phyloP scores from a whole-genome alignment of 2,329 filamentous ascomycete genomes.

The Nemania sp. region DNA sequence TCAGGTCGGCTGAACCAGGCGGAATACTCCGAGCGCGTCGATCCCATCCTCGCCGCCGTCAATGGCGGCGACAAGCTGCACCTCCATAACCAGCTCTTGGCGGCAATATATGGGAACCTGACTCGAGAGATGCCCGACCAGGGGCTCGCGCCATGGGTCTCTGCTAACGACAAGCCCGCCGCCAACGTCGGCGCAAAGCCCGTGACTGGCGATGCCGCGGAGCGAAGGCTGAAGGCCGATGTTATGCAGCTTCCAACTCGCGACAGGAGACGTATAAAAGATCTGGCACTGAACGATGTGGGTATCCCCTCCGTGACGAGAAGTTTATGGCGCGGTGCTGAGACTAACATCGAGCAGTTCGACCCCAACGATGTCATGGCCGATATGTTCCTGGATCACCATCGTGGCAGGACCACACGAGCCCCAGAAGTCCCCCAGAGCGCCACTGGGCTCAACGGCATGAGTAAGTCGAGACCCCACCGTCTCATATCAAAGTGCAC shows the following conservation, averaged over 20 bases:
- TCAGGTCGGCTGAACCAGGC: slow-evolving; percentile 66
- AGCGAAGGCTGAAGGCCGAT: slow-evolving; percentile 68
- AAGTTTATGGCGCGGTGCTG: slow-evolving; percentile 26
- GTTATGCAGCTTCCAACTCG: slow-evolving; percentile 72
- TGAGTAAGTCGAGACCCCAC: slow-evolving; percentile 64
- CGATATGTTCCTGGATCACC: slow-evolving; percentile 56
- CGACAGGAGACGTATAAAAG: slow-evolving; percentile 69
- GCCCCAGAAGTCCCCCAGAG: slow-evolving; percentile 67
- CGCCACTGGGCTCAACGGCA: slow-evolving; percentile 75
- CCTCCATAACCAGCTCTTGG: slow-evolving; percentile 69
- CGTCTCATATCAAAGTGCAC: not conserved
- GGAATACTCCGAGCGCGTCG: slow-evolving; percentile 63
- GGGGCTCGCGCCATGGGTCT: slow-evolving; percentile 72
- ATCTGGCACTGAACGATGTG: slow-evolving; percentile 65
- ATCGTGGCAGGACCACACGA: slow-evolving; percentile 50
- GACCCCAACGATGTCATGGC: slow-evolving; percentile 60
- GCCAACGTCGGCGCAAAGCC: slow-evolving; percentile 63
- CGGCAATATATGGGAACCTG: slow-evolving; percentile 70
- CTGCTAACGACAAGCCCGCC: slow-evolving; percentile 69
- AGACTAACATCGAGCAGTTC: slow-evolving; percentile 45
- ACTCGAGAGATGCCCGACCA: slow-evolving; percentile 70
- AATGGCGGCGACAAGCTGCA: slow-evolving; percentile 65
- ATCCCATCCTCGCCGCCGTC: slow-evolving; percentile 61
- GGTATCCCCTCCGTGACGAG: slow-evolving; percentile 34
- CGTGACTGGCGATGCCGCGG: slow-evolving; percentile 66